A percentile compares a stretch with the other conserved stretches of the same genome.
phyloP scores from a whole-genome alignment of 495 filamentous ascomycete species.

The Annulohypoxylon moriforme region DNA sequence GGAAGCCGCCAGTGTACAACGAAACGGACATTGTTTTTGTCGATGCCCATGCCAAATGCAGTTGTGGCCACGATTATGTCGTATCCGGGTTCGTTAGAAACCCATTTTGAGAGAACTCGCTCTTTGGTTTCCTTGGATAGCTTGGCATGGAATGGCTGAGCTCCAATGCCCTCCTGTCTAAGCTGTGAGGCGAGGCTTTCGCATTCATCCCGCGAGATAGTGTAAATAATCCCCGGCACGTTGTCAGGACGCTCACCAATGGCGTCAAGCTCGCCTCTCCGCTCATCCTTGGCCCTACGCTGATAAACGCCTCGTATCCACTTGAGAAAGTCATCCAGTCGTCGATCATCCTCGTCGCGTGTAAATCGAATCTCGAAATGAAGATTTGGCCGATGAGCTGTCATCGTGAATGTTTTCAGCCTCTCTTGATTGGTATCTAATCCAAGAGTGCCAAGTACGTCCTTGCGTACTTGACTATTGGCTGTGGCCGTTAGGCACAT shows the following conservation, averaged over 20 bases:
- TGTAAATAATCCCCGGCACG: conserved; percentile 91
- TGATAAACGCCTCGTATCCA: conserved; percentile 80
- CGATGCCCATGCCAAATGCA: conserved; percentile 97
- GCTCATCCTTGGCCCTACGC: conserved; percentile 65
- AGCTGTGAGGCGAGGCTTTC: conserved; percentile 77
- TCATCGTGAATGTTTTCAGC: conserved; percentile 81
- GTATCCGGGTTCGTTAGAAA: conserved; percentile 76
- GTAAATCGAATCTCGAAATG: conserved; percentile 95
- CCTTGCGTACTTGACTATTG: conserved; percentile 78
- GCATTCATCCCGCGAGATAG: conserved; percentile 79
- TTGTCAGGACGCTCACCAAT: conserved; percentile 65
- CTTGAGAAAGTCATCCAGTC: conserved; percentile 72
- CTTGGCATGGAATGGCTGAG: conserved; percentile 77
- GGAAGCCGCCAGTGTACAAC: conserved; percentile 94
- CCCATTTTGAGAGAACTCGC: conserved; percentile 76
- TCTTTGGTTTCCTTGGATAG: conserved; percentile 71
- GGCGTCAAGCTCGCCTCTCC: conserved; percentile 62
- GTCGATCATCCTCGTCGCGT: conserved; percentile 75
- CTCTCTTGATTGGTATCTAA: conserved; percentile 63
- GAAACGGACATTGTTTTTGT: conserved; percentile 92
- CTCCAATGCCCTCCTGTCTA: conserved; percentile 70
- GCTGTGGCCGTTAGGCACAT: conserved; percentile 94
- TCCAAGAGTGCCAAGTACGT: conserved; percentile 80
- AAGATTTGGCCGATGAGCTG: conserved; percentile 83
- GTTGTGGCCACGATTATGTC: conserved; percentile 95